Conservation (phyloP, 352 stramenopile species). For the Pythium chondricola region DNA sequence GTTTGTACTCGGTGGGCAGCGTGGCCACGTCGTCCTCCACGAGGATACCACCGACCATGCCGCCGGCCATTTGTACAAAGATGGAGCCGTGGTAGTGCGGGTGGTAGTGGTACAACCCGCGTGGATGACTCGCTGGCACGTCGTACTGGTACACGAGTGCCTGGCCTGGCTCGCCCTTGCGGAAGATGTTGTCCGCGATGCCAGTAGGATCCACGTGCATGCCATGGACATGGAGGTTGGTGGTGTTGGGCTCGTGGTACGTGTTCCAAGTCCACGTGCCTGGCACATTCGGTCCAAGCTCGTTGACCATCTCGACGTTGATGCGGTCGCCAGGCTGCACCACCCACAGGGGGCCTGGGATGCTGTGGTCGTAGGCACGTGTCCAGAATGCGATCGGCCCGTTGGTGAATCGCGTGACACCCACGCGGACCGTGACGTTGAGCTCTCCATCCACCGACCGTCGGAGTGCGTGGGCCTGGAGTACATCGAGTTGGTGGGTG, state of each 20-base stretch:
- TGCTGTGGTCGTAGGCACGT: constrained; percentile 47
- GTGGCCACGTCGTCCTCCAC: constrained; percentile 52
- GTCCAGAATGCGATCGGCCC: constrained; percentile 70
- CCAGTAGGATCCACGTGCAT: constrained; percentile 80
- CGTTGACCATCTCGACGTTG: constrained; percentile 53
- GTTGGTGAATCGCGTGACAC: constrained; percentile 31
- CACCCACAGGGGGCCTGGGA: constrained; percentile 55
- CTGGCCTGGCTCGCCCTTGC: constrained; percentile 43
- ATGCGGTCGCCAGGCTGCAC: constrained; percentile 59
- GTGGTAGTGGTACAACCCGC: constrained; percentile 81
- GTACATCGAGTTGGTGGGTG: constrained; percentile 27
- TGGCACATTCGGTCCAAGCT: constrained; percentile 30
- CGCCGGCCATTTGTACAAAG: constrained; percentile 66
- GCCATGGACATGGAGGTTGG: constrained; percentile 77
- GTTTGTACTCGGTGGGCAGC: constrained; percentile 33
- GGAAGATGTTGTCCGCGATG: constrained; percentile 75
- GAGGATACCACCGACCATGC: constrained; percentile 58
- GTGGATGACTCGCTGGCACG: constrained; percentile 54
- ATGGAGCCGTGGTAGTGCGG: constrained; percentile 76
- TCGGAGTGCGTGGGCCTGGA: constrained; percentile 32
- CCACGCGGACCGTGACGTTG: constrained; percentile 48
- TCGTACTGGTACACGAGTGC: constrained; percentile 40
- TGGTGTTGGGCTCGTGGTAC: constrained; percentile 67
- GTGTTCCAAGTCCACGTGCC: constrained; percentile 48
- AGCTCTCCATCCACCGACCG: constrained; percentile 45